phyloP scores from a whole-genome alignment of 768 basidiomycete species.

The Kwoniella europaea region DNA sequence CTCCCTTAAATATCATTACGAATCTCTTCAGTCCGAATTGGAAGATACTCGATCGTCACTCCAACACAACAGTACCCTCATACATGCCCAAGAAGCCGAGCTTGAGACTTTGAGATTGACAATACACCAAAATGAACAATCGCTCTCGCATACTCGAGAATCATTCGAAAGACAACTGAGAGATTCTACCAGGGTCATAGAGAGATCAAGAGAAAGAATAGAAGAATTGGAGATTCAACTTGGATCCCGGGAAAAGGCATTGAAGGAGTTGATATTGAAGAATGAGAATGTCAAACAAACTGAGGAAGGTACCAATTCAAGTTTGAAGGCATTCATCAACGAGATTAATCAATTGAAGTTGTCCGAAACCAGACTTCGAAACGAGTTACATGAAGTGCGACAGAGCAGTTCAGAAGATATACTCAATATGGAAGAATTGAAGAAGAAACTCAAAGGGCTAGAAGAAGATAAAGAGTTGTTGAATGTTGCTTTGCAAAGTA shows the following conservation, averaged over 20 bases:
- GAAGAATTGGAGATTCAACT: conserved; percentile 25
- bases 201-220: conserved; percentile 10
- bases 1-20: background rate
- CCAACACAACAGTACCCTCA: conserved; percentile 14
- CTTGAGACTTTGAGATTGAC: conserved; percentile 12
- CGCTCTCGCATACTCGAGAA: background rate
- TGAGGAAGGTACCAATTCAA: conserved; percentile 26
- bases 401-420: background rate
- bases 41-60: conserved; percentile 14
- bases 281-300: conserved; percentile 32
- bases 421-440: conserved; percentile 10
- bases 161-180: conserved; percentile 18
- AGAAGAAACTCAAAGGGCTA: conserved; percentile 12
- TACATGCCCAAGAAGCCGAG: conserved; percentile 33
- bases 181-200: conserved; percentile 22
- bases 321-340: conserved; percentile 31
- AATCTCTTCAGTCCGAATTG: conserved; percentile 18
- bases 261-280: conserved; percentile 24
- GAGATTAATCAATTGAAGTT: conserved; percentile 46
- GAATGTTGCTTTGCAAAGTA: conserved; percentile 31
- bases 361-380: conserved; percentile 28
- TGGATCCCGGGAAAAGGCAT: conserved; percentile 8
- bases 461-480: conserved; percentile 34
- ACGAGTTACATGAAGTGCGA: conserved; percentile 14
- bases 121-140: conserved; percentile 23